These are phyloP conservation scores for Epichloe bromicola DNA, from an alignment of 2,329 filamentous ascomycete species.

Conservation along the genomic window DNA sequence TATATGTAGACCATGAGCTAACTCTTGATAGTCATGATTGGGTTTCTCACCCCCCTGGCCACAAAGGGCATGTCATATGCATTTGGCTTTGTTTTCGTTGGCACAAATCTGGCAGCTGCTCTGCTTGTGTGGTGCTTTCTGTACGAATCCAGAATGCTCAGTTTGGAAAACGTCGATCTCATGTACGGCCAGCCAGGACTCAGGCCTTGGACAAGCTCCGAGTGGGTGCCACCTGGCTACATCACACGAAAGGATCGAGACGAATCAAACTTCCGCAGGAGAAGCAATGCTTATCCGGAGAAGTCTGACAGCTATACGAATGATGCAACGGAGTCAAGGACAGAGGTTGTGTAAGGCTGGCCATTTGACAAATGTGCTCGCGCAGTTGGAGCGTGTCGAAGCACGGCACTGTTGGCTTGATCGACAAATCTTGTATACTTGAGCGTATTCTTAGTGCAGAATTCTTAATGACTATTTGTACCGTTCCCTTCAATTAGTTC, in stretches of 20 bases:
- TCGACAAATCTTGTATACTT: background rate
- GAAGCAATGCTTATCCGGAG: slow-evolving; percentile 6
- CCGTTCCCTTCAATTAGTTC: too few relatives aligned
- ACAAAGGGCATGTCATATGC: slow-evolving; percentile 45
- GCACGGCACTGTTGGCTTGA: background rate
- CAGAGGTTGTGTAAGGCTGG: background rate
- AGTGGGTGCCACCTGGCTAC: slow-evolving; percentile 37
- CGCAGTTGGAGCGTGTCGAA: background rate
- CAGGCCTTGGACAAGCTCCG: slow-evolving; percentile 46
- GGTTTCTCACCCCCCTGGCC: slow-evolving; percentile 55
- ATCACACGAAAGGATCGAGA: slow-evolving; percentile 25
- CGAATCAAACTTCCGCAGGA: slow-evolving; percentile 13
- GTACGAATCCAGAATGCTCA: slow-evolving; percentile 50
- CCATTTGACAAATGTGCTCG: background rate
- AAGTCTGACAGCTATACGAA: slow-evolving; percentile 5
- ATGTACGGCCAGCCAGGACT: slow-evolving; percentile 50
- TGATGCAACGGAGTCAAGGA: slow-evolving; percentile 3
- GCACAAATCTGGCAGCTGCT: slow-evolving; percentile 44
- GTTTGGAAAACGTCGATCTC: slow-evolving; percentile 58
- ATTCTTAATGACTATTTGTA: background rate
- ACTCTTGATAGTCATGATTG: slow-evolving; percentile 39
- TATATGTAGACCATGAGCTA: background rate
- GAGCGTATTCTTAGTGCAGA: background rate
- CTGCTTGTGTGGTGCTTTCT: slow-evolving; percentile 56
- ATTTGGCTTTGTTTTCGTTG: slow-evolving; percentile 54